A percentile compares a stretch with the other conserved stretches of the same genome.
phyloP scores from a whole-genome alignment of 2,329 filamentous ascomycete species.

The Microcyclospora tardicrescens region DNA sequence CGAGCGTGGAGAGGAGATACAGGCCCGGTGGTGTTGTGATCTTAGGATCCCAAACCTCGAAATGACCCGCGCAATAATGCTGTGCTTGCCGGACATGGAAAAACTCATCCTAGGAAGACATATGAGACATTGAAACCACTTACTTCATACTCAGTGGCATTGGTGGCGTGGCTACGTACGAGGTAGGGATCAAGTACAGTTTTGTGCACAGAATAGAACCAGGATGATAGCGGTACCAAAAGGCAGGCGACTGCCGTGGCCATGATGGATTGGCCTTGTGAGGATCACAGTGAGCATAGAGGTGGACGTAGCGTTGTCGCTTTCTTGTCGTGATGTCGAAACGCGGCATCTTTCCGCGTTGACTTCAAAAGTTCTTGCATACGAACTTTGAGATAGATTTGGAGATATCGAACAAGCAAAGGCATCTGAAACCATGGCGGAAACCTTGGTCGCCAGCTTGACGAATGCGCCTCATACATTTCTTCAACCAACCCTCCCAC shows the following conservation, averaged over 20 bases:
- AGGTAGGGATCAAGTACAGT: conserved; percentile 47
- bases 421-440: not conserved
- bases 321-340: no score
- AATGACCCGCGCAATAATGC: conserved; percentile 65
- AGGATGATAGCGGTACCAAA: conserved; percentile 13
- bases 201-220: conserved; percentile 29
- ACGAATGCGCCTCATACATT: conserved; percentile 49
- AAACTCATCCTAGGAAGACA: conserved; percentile 54
- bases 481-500: conserved; percentile 54
- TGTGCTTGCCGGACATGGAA: conserved; percentile 89
- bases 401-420: no score
- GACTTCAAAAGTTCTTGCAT: no score
- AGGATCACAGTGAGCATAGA: not conserved
- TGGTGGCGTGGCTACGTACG: conserved; percentile 24
- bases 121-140: conserved; percentile 11
- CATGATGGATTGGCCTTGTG: conserved; percentile 6
- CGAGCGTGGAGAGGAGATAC: conserved; percentile 25
- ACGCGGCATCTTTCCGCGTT: no score
- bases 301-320: no score
- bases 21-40: conserved; percentile 92
- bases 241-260: conserved; percentile 9
- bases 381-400: no score
- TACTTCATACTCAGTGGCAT: conserved; percentile 6
- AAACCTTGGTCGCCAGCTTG: conserved; percentile 10
- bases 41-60: conserved; percentile 80